phyloP scores from a whole-genome alignment of 306 rosid genomes.

The Fragaria ananassa region DNA sequence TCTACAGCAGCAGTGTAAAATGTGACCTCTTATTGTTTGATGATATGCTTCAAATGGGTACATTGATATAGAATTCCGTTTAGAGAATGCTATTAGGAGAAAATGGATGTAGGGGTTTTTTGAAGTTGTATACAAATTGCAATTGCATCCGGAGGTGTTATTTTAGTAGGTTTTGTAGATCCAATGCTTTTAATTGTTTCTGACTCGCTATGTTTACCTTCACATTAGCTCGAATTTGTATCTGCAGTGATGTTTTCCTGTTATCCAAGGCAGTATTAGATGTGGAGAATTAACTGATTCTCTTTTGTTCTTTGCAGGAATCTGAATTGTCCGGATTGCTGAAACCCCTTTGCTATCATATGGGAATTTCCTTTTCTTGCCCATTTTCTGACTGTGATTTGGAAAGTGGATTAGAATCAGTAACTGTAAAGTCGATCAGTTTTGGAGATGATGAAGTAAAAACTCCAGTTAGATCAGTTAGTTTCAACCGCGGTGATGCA shows the following conservation, averaged over 20 bases:
- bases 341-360: constrained; percentile 30
- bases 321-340: constrained; percentile 23
- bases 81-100: neutral
- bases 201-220: constrained; percentile 14
- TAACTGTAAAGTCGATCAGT: constrained; percentile 62
- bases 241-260: neutral
- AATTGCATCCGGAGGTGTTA: neutral
- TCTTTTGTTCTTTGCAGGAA: constrained; percentile 37
- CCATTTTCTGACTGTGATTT: constrained; percentile 63
- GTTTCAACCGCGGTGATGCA: constrained; percentile 59
- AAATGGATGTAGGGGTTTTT: neutral
- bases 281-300: constrained; percentile 14
- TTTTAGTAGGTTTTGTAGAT: constrained; percentile 12
- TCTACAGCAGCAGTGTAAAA: neutral
- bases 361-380: constrained; percentile 80
- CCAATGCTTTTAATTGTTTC: constrained; percentile 6
- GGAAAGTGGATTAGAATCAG: constrained; percentile 58
- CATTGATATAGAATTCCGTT: constrained; percentile 10
- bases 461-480: constrained; percentile 61
- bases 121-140: neutral
- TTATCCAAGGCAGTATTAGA: constrained; percentile 15
- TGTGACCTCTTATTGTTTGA: neutral
- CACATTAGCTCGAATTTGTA: constrained; percentile 3
- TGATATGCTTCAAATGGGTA: neutral
- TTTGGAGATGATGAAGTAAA: constrained; percentile 53